phyloP scores from a whole-genome alignment of 2,329 filamentous ascomycete species.

The Aspergillus sp. region DNA sequence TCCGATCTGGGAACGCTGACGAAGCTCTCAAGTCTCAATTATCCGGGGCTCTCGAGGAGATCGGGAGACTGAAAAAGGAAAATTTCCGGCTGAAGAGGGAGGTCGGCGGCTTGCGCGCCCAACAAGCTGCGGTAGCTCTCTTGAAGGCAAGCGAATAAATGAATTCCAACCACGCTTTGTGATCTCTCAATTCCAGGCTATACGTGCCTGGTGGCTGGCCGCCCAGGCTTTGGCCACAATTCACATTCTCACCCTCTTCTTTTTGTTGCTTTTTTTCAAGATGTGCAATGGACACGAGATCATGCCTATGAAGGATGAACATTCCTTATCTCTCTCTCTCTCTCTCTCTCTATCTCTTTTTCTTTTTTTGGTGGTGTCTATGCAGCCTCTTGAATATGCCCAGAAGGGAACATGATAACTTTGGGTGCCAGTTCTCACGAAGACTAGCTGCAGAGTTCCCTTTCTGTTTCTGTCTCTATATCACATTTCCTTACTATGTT shows the following conservation, averaged over 20 bases:
- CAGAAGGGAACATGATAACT: background rate
- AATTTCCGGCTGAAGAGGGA: constrained; percentile 79
- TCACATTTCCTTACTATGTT: background rate
- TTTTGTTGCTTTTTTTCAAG: background rate
- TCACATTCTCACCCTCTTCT: background rate
- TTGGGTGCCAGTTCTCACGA: background rate
- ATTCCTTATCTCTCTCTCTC: constrained; percentile 4
- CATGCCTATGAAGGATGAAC: constrained; percentile 11
- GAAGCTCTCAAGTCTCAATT: constrained; percentile 70
- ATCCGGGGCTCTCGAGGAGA: constrained; percentile 72
- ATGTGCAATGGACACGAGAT: constrained; percentile 10
- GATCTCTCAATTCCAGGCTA: constrained; percentile 1
- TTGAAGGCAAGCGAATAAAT: constrained; percentile 25
- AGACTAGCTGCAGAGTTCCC: background rate
- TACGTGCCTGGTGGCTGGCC: constrained; percentile 6
- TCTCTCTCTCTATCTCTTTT: constrained; percentile 1
- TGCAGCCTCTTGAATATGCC: constrained; percentile 5
- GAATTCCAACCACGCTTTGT: constrained; percentile 1
- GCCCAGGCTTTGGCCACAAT: constrained; percentile 1
- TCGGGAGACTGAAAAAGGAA: constrained; percentile 73
- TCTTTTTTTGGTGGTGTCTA: constrained; percentile 9
- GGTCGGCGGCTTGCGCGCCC: constrained; percentile 63
- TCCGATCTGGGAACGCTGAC: constrained; percentile 71
- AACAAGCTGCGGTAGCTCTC: constrained; percentile 31
- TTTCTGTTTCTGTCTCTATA: background rate